Evolutionary conservation across 352 stramenopile species (phyloP).

Genomic region (Globisporangium cystogenes): DNA sequence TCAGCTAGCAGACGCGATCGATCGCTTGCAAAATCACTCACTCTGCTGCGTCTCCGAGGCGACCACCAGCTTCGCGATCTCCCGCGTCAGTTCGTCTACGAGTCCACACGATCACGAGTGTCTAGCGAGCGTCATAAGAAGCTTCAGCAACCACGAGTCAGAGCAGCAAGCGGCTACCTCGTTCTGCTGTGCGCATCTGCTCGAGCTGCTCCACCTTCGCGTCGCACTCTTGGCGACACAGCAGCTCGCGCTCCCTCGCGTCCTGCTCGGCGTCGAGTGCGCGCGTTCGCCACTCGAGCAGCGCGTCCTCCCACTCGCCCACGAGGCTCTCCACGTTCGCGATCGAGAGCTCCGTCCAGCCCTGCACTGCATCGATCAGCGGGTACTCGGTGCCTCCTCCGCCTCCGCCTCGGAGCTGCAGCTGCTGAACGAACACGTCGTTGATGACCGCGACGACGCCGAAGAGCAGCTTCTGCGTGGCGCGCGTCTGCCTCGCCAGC

Average conservation of each 20-base stretch:
- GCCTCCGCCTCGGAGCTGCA: not conserved
- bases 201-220: constrained; percentile 15
- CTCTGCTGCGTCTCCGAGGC: not conserved
- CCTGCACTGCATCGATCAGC: not conserved
- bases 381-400: too few relatives aligned
- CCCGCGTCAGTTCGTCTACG: not conserved
- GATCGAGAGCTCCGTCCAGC: constrained; percentile 11
- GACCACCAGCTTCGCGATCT: not conserved
- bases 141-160: not conserved
- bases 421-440: constrained; percentile 11
- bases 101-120: not conserved
- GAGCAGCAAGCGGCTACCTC: constrained; percentile 1
- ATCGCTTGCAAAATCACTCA: not conserved
- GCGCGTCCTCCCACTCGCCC: constrained; percentile 22
- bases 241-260: constrained; percentile 11
- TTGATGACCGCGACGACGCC: constrained; percentile 23
- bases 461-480: constrained; percentile 18
- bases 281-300: constrained; percentile 29
- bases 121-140: not conserved
- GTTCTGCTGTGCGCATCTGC: constrained; percentile 1
- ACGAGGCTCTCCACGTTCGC: constrained; percentile 13
- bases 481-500: constrained; percentile 25
- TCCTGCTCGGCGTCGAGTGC: constrained; percentile 14
- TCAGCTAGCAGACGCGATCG: not conserved
- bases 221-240: constrained; percentile 27